Conservation (phyloP, 169 alveolate genomes). For the Plasmodium relictum region DNA sequence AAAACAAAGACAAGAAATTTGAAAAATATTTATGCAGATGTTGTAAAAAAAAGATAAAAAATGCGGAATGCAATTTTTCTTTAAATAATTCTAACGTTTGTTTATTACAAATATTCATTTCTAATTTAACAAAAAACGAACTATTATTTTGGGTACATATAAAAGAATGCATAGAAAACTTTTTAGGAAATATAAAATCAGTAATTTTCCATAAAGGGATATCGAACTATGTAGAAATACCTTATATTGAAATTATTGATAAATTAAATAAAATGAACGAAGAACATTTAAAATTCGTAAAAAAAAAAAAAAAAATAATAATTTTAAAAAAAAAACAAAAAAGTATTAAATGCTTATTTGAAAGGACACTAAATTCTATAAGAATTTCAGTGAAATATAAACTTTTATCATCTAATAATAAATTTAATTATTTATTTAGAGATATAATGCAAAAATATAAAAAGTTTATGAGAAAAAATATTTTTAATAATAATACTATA, state of each 20-base stretch:
- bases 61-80: not conserved
- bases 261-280: not conserved
- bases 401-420: constrained; percentile 4
- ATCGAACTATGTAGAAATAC: constrained; percentile 47
- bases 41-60: constrained; percentile 8
- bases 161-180: constrained; percentile 33
- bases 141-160: constrained; percentile 39
- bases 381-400: constrained; percentile 66
- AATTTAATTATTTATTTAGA: constrained; percentile 30
- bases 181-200: constrained; percentile 38
- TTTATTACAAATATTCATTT: constrained; percentile 55
- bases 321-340: constrained; percentile 34
- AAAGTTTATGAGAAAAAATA: constrained; percentile 34
- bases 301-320: constrained; percentile 44
- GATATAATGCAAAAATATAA: constrained; percentile 53
- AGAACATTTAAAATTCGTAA: not conserved
- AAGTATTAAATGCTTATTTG: constrained; percentile 54
- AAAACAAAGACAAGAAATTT: constrained; percentile 26
- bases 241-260: constrained; percentile 40
- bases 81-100: constrained; percentile 9
- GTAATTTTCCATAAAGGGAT: constrained; percentile 12
- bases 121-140: constrained; percentile 57
- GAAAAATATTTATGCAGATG: constrained; percentile 43
- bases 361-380: constrained; percentile 57
- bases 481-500: not conserved